Base-by-base conservation (phyloP, 441 rosid species). In the Geranium incanum region DNA sequence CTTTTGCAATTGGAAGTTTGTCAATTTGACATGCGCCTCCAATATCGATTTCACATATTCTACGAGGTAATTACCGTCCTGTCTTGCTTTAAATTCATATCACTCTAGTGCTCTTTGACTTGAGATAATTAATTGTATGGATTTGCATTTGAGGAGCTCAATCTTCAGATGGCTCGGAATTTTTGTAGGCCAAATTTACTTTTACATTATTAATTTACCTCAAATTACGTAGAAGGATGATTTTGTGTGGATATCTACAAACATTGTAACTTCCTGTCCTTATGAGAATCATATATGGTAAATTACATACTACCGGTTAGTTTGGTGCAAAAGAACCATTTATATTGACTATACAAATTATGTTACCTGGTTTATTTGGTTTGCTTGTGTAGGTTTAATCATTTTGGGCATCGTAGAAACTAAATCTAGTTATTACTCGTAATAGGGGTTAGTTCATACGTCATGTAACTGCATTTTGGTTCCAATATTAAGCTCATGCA, bases 61-160 rank as follows among this genome's bases (percentile, higher is more conserved):
- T 71, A 48, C 73, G 73, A 86, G 96, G 89, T 90, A 90, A 79
- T 71, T 55, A 52, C 73, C 6, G 6, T 50, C 18, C 50, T 36
- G 64, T 68, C 67, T 28, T 16, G 59, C 69, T 60, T 55, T 78
- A 59, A 15, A 19, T 65, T 71, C 43, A 15, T 68, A 68, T 36
- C 74, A 37, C 33, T 60, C 19, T 60, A 60, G 19, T 19, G 33
- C 1, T 60, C 33, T 73, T 48, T 70, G 33, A 18, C 71, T 71
- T 67, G 37, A 37, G 60, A 16, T 63, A 69, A 75, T 55, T 63
- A 69, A 72, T 55, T 69, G 38, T 43, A 66, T 13, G 28, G 67
- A 36, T 65, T 9, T 18, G 13, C 1, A 15, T 28, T 28, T 6
- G 13, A 3, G 36, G n/a, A 48, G 36, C 45, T 38, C 60, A 50